Base-by-base conservation (phyloP, 2,329 filamentous ascomycete species). In the Colletotrichum graminicola region DNA sequence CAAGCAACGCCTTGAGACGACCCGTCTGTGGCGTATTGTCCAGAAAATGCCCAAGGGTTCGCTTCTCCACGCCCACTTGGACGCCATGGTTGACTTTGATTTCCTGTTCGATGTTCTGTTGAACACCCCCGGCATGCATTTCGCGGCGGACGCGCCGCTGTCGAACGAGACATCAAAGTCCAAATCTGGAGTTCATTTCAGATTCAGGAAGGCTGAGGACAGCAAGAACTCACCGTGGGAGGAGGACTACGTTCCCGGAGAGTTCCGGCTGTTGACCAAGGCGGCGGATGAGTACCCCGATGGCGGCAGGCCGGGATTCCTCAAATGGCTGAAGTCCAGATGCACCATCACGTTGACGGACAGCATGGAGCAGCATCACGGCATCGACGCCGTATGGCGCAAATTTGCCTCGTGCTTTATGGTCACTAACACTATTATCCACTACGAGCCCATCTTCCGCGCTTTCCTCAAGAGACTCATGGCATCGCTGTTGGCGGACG, bases 401-500 rank as follows among this genome's bases (percentile, higher is more conserved):
- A 93, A 94, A 76, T 95, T 96, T 80, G 84, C 82, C 61, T 87
- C 85, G 32, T 90, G 89, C 65, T 95, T 96, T 79, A 82, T 84
- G 3, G 87, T 94, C 14, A 84, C 95, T 63, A 87, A 88, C 60
- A 90, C 88, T 16, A 86, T 96, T 59, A 85, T 95, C 41, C 92
- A 90, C 80, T 95, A 96, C 80, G 94, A 97, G 80, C 93, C 94
- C 2, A 92, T 97, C 66, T 94, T 93, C 82, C 89, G 93, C 56
- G 86, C 85, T 32, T 94, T 93, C 76, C 81, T 96, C 72, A 88
- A 86, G 32, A 86, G 88, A 32, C 84, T 97, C 77, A 87, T 95
- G 77, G 82, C 84, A 56, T 86, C 90, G 54, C 83, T 97, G 21
- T 83, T 90, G 12, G 88, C 88, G 7, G 94, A 97, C 79, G 93